phyloP scores from a whole-genome alignment of 805 yeast genomes.

The Cyberlindnera meyerae region DNA sequence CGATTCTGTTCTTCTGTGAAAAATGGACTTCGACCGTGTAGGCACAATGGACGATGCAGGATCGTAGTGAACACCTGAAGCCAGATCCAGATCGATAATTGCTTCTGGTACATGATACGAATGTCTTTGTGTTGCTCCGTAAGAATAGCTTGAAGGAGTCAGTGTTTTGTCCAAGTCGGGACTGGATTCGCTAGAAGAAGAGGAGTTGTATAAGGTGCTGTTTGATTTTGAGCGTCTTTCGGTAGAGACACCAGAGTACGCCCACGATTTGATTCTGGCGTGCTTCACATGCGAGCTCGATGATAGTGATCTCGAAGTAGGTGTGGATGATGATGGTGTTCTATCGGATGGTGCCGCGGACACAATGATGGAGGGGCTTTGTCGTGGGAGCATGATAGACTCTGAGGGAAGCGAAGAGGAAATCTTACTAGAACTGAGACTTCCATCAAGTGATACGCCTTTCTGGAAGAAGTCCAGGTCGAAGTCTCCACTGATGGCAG shows the following conservation, averaged over 20 bases:
- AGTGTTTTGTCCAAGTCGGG: slow-evolving; percentile 21
- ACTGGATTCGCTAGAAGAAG: slow-evolving; percentile 24
- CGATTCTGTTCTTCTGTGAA: slow-evolving; percentile 50
- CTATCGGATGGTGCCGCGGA: slow-evolving; percentile 2
- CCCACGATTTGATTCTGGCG: slow-evolving; percentile 36
- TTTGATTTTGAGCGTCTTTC: slow-evolving; percentile 5
- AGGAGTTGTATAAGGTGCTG: slow-evolving; percentile 5
- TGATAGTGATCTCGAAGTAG: slow-evolving; percentile 22
- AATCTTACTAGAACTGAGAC: slow-evolving; percentile 9
- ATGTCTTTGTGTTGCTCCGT: slow-evolving; percentile 20
- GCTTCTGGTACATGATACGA: slow-evolving; percentile 43
- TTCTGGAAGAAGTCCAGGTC: slow-evolving; percentile 34
- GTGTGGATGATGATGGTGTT: slow-evolving; percentile 12
- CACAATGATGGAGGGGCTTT: slow-evolving; percentile 6
- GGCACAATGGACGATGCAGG: slow-evolving; percentile 19
- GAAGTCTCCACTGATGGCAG: slow-evolving; percentile 85
- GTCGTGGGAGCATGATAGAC: slow-evolving; percentile 1
- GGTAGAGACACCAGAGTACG: slow-evolving; percentile 27
- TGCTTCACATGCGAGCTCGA: too few species aligned
- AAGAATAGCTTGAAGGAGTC: slow-evolving; percentile 5
- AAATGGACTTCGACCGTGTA: slow-evolving; percentile 28
- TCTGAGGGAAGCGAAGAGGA: slow-evolving; percentile 9
- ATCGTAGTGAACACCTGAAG: slow-evolving; percentile 34
- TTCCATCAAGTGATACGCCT: slow-evolving; percentile 19
- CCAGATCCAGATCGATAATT: slow-evolving; percentile 51